phyloP scores from a whole-genome alignment of 345 rosid species.

The Salix exigua region DNA sequence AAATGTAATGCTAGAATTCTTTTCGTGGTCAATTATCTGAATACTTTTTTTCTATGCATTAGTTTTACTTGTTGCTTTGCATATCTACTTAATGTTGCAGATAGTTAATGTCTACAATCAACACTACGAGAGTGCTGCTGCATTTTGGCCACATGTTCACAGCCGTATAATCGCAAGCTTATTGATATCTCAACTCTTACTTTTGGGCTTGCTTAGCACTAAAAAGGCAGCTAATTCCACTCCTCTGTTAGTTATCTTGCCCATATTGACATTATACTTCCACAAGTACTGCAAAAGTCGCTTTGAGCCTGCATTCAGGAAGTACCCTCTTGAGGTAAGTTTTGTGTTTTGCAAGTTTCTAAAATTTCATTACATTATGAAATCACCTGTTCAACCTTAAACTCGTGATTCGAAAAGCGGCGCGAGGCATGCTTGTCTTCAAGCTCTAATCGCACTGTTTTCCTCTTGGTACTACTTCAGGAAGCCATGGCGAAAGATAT shows the following conservation, averaged over 20 bases:
- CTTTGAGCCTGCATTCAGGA: constrained; percentile 87
- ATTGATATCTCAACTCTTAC: constrained; percentile 78
- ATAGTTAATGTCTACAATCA: constrained; percentile 89
- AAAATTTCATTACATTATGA: not conserved
- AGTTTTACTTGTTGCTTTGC: not conserved
- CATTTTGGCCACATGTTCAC: constrained; percentile 98
- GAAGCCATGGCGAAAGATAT: constrained; percentile 91
- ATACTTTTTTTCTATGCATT: not conserved
- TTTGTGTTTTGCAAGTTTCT: not conserved
- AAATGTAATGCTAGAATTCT: no score
- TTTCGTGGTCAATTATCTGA: no score
- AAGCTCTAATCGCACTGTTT: not conserved
- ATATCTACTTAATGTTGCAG: constrained; percentile 32
- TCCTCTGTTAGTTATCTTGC: constrained; percentile 72
- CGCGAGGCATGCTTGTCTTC: not conserved
- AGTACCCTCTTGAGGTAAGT: constrained; percentile 85
- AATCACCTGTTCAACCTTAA: not conserved
- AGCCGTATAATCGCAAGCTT: constrained; percentile 79
- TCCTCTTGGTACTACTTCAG: constrained; percentile 36
- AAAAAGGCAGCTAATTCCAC: constrained; percentile 89
- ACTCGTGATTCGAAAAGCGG: not conserved
- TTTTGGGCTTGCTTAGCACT: constrained; percentile 83
- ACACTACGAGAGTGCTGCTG: constrained; percentile 88
- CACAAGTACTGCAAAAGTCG: constrained; percentile 92
- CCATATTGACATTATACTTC: constrained; percentile 72